These are phyloP conservation scores for Catharanthus roseus DNA, from an alignment of 257 asterid genomes.

Conservation along the genomic window DNA sequence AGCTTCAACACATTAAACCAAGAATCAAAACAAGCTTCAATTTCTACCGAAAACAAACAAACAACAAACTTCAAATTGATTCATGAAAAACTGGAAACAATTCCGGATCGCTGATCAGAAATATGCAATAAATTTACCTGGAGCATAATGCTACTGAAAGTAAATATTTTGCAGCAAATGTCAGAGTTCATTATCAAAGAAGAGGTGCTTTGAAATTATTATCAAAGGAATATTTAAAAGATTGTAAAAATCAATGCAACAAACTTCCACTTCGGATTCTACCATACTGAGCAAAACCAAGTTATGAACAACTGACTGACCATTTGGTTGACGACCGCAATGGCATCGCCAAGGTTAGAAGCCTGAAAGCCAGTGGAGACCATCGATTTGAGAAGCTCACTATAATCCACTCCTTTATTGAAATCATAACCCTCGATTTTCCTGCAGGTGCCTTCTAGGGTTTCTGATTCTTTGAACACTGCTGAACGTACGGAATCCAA, in stretches of 20 bases:
- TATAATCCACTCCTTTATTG: constrained; percentile 67
- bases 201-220: not conserved
- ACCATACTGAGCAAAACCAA: not conserved
- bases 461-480: constrained; percentile 67
- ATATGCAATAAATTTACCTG: not conserved
- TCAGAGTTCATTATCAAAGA: not conserved
- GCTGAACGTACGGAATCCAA: constrained; percentile 48
- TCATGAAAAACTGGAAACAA: not conserved
- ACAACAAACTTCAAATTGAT: not conserved
- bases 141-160: not conserved
- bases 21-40: no score
- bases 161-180: not conserved
- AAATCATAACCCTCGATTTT: constrained; percentile 85
- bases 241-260: not conserved
- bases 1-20: constrained; percentile 50
- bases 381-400: constrained; percentile 63
- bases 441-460: constrained; percentile 42
- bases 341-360: constrained; percentile 92
- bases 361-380: constrained; percentile 87
- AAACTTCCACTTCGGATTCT: not conserved
- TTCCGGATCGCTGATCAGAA: not conserved
- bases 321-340: constrained; percentile 72
- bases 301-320: constrained; percentile 28
- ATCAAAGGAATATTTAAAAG: not conserved
- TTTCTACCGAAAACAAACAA: constrained; percentile 10